Percentiles rank a stretch among this genome's conserved stretches.
Conservation (phyloP, 257 asterid species). For the Osmanthus fragrans region DNA sequence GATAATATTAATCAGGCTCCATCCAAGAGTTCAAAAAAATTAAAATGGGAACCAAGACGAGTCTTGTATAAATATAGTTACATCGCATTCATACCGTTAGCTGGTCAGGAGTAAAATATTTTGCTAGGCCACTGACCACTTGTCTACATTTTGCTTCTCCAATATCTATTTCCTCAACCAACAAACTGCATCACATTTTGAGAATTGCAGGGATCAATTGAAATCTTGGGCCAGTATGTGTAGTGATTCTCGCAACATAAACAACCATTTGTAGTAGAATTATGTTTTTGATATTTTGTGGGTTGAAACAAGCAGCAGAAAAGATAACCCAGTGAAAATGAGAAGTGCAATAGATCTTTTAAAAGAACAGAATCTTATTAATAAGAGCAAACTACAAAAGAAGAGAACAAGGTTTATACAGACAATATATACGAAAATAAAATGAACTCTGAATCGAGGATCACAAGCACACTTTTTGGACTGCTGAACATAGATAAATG, state of each 20-base stretch:
- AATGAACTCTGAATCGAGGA: not conserved
- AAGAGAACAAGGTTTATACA: not conserved
- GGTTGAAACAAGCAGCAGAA: not conserved
- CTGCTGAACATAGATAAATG: not conserved
- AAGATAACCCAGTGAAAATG: not conserved
- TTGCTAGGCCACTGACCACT: conserved; percentile 97
- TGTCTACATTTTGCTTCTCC: conserved; percentile 91
- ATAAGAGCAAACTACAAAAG: not conserved
- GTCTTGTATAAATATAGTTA: conserved; percentile 2
- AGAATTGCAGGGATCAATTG: conserved; percentile 15
- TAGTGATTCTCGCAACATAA: not conserved
- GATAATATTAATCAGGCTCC: not conserved
- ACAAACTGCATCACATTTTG: conserved; percentile 54
- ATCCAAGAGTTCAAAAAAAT: not conserved
- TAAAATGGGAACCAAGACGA: conserved; percentile 3
- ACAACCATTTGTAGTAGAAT: not conserved
- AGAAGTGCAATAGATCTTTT: not conserved
- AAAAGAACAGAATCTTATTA: not conserved
- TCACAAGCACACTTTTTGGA: not conserved
- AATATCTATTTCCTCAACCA: conserved; percentile 97
- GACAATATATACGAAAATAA: not conserved
- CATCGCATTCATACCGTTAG: conserved; percentile 54
- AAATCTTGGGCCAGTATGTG: not conserved
- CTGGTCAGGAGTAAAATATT: conserved; percentile 75
- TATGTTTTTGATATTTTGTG: not conserved